Conservation (phyloP, 202 grass and related monocot species). For the Dendrocalamus latiflorus region DNA sequence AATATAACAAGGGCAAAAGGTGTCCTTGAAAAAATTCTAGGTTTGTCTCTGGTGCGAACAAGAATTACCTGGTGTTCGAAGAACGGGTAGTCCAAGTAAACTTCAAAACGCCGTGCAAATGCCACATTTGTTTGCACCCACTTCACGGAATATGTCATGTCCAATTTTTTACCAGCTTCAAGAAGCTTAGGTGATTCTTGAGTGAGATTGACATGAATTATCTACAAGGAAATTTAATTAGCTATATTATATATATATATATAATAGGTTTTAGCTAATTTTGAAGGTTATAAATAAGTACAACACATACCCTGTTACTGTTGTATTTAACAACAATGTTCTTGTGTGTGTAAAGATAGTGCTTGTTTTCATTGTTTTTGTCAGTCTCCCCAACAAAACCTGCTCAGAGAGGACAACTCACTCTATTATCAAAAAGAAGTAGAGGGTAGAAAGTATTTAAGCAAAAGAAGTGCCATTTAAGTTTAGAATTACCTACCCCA, state of each 20-base stretch:
- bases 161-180: slow-evolving; percentile 80
- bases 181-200: slow-evolving; percentile 93
- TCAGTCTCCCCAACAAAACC: slow-evolving; percentile 94
- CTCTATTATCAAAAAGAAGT: slow-evolving; percentile 22
- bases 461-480: background rate
- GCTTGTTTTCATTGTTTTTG: slow-evolving; percentile 95
- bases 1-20: slow-evolving; percentile 1
- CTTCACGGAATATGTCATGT: slow-evolving; percentile 93
- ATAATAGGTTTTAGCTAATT: background rate
- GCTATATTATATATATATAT: no score
- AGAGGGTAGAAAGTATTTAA: slow-evolving; percentile 13
- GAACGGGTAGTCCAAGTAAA: slow-evolving; percentile 97
- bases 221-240: slow-evolving; percentile 42
- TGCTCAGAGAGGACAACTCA: slow-evolving; percentile 35
- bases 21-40: background rate
- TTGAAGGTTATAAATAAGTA: slow-evolving; percentile 9
- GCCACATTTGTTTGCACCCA: slow-evolving; percentile 79
- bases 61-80: slow-evolving; percentile 94
- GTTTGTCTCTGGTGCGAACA: background rate
- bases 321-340: slow-evolving; percentile 92
- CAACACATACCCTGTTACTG: slow-evolving; percentile 62
- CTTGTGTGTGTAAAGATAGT: slow-evolving; percentile 95
- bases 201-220: slow-evolving; percentile 99
- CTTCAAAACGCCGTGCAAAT: slow-evolving; percentile 93
- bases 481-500: slow-evolving; percentile 69